These are phyloP conservation scores for Dactylellina drechsleri DNA, from an alignment of 2,329 filamentous ascomycete species.

Conservation along the genomic window DNA sequence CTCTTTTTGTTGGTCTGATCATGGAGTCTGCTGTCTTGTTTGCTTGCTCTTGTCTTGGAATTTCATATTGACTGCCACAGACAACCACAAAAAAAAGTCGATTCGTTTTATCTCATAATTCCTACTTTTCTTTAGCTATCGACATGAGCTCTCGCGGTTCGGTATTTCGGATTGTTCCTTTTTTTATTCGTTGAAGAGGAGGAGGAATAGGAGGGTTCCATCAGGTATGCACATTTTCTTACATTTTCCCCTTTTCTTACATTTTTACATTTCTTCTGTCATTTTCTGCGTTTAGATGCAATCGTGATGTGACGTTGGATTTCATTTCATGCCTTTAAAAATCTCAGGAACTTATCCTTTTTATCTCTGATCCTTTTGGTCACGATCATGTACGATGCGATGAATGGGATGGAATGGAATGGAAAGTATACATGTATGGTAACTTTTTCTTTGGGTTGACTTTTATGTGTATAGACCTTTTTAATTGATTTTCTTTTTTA, in stretches of 20 bases:
- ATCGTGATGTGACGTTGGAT: neutral
- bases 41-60: neutral
- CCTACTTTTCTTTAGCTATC: neutral
- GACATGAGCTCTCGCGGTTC: slow-evolving; percentile 2
- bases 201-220: neutral
- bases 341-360: neutral
- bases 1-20: slow-evolving; percentile 4
- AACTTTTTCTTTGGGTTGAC: slow-evolving; percentile 1
- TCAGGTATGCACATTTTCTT: slow-evolving; percentile 12
- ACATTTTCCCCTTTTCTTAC: too few species aligned
- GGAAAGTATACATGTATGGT: slow-evolving; percentile 16
- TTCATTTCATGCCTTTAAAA: slow-evolving; percentile 5
- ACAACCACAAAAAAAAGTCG: slow-evolving; percentile 1
- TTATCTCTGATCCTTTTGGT: neutral
- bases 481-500: slow-evolving; percentile 5
- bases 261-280: neutral
- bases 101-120: neutral
- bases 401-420: slow-evolving; percentile 17
- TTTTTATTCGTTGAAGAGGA: neutral
- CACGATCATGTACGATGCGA: slow-evolving; percentile 16
- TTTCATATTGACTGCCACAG: slow-evolving; percentile 26
- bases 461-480: slow-evolving; percentile 3
- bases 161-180: neutral
- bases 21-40: slow-evolving; percentile 6
- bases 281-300: neutral